Evolutionary conservation across 306 rosid genomes (phyloP), one percentile per base, ranked within the genome.

Genomic region (Cucurbita maxima): DNA sequence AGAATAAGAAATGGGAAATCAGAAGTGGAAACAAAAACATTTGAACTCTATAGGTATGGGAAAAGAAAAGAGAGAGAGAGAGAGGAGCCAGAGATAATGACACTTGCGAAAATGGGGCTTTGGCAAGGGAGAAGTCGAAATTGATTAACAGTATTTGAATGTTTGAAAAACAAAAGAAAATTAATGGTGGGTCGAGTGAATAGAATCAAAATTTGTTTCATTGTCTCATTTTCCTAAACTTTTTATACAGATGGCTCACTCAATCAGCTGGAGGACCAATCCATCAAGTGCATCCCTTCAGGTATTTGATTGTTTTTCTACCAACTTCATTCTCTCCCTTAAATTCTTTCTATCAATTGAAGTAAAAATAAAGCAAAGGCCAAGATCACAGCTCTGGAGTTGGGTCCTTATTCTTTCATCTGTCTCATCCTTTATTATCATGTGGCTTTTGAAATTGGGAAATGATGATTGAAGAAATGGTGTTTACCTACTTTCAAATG

Each of bases 401-500:
- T 58, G 77, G 77, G 79, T 52, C 83, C 38, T 74, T 66, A 50
- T 78, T 25, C 80, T 73, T 64, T 73, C 53, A 70, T 14, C 54
- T 73, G 78, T 81, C 72, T 58, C 72, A 45, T 76, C 69, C 76
- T 56, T 64, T 62, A 36, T 76, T 75, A 45, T 44, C 10, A 4
- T 43, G 34, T 73, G 20, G 44, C 50, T 76, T 81, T 59, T 52
- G 70, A 62, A 74, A 56, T 54, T 76, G 56, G 69, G 6, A 62
- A 72, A 67, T 8, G 50, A 45, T 45, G 50, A 10, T 45, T 10
- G 50, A 45, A 45, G 50, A 10, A 45, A 3, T 45, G 47, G 50
- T 45, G 50, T 45, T 10, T 10, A 10, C 14, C 47, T 43, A 43
- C 8, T 43, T 43, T 8, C 47, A 43, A 43, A 43, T 43, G 10